phyloP scores from a whole-genome alignment of 768 basidiomycete species.

The Lactifluus pinguis region DNA sequence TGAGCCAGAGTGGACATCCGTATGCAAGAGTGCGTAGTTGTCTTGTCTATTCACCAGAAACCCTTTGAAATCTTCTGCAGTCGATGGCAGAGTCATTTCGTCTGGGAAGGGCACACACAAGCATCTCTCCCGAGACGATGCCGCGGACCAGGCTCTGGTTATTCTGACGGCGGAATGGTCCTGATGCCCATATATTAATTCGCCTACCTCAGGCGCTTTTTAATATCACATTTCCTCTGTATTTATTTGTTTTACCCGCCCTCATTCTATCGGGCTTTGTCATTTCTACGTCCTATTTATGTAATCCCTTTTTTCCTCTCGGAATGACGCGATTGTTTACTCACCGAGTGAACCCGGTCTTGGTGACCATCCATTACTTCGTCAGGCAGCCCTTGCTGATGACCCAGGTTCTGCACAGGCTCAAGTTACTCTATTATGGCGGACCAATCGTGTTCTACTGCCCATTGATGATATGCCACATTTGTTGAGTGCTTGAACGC shows the following conservation, averaged over 20 bases:
- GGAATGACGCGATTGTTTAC: neutral
- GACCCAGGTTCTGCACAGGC: neutral
- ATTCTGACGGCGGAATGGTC: conserved; percentile 4
- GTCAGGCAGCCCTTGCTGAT: neutral
- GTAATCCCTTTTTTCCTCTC: neutral
- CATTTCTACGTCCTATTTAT: conserved; percentile 11
- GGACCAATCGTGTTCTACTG: neutral
- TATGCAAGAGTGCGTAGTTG: conserved; percentile 41
- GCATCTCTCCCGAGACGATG: conserved; percentile 13
- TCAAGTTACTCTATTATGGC: neutral
- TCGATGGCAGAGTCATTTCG: conserved; percentile 11
- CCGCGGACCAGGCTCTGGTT: conserved; percentile 4
- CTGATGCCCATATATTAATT: neutral
- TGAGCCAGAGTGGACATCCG: conserved; percentile 39
- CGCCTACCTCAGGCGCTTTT: neutral
- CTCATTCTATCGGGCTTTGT: neutral
- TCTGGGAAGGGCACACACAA: conserved; percentile 16
- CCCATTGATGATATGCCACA: neutral
- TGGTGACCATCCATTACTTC: neutral
- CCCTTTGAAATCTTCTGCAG: conserved; percentile 1
- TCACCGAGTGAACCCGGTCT: neutral
- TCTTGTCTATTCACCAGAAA: neutral
- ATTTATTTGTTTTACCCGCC: conserved; percentile 6
- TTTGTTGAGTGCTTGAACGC: neutral
- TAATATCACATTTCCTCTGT: neutral